Conservation (phyloP, 495 filamentous ascomycete species). For the Podospora pseudoanserina region DNA sequence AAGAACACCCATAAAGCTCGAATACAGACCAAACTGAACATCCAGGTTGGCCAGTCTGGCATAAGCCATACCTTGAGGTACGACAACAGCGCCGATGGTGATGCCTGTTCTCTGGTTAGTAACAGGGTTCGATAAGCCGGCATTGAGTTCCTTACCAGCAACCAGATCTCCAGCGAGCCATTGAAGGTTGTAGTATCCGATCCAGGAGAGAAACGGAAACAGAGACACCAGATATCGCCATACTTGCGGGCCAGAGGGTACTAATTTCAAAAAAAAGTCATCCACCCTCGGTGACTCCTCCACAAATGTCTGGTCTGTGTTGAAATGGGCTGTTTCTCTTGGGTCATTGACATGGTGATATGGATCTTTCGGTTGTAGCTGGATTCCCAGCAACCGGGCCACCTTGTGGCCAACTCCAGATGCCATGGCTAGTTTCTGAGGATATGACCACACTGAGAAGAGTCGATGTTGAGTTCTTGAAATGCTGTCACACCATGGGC, state of each 20-base stretch:
- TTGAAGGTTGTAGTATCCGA: slow-evolving; percentile 77
- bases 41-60: slow-evolving; percentile 75
- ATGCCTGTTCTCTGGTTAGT: slow-evolving; percentile 53
- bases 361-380: slow-evolving; percentile 63
- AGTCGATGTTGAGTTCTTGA: background rate
- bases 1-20: slow-evolving; percentile 95
- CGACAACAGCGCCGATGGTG: slow-evolving; percentile 92
- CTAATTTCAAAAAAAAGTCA: slow-evolving; percentile 65
- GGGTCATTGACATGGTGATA: slow-evolving; percentile 56
- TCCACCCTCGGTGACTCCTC: slow-evolving; percentile 72
- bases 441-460: no score
- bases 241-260: slow-evolving; percentile 55
- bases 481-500: background rate
- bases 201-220: slow-evolving; percentile 89
- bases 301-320: slow-evolving; percentile 73
- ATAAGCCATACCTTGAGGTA: slow-evolving; percentile 98
- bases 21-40: slow-evolving; percentile 86
- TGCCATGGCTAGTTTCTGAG: slow-evolving; percentile 13
- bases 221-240: slow-evolving; percentile 60
- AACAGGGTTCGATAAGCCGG: background rate
- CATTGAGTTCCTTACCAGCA: slow-evolving; percentile 59
- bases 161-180: slow-evolving; percentile 89
- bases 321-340: slow-evolving; percentile 76
- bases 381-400: slow-evolving; percentile 82
- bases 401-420: slow-evolving; percentile 65